Evolutionary conservation across 257 asterid genomes (phyloP), one percentile per base, ranked within the genome.

Genomic region (Capsicum chinense): DNA sequence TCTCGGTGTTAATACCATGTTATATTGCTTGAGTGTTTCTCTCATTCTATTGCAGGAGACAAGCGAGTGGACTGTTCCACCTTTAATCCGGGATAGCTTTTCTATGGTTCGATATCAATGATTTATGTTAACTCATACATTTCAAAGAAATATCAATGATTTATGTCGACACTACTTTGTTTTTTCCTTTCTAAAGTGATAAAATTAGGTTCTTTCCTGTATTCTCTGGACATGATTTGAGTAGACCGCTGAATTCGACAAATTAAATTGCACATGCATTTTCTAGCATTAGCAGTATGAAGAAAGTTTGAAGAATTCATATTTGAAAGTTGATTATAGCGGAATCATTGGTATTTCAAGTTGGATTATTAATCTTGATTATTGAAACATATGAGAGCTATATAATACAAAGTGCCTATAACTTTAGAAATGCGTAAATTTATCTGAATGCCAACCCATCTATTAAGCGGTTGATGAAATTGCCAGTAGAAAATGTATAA

Each of bases 1-100:
- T 16, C 33, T 58, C 1, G 12, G 26, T 44, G 33, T 26, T 6
- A 52, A 17, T 70, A 35, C 56, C 4, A 39, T 69, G 37, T 21
- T 50, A 37, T 79, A 47, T 42, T 42, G 21, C 35, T 17, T 60
- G 64, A 0, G 39, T 7, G 44, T 79, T 13, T 63, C 21, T 42
- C 54, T 56, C 26, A 7, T 79, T 19, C 59, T 52, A 47, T 86
- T 82, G 83, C 90, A 95, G 99, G 98, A 93, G 92, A 91, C 98
- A 54, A 94, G 94, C 81, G 83, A 85, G 14, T 95, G 99, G 99
- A 93, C 95, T 10, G 86, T 95, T 88, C 84, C 98, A 3, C 96
- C 98, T 7, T 88, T 95, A 21, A 90, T 95, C 70, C 88, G 98
- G 85, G 98, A 94, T 87, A 92, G 96, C 89, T 95, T 95, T 86